Base-by-base conservation (phyloP, 2,329 filamentous ascomycete genomes). In the Pseudogymnoascus sp. region DNA sequence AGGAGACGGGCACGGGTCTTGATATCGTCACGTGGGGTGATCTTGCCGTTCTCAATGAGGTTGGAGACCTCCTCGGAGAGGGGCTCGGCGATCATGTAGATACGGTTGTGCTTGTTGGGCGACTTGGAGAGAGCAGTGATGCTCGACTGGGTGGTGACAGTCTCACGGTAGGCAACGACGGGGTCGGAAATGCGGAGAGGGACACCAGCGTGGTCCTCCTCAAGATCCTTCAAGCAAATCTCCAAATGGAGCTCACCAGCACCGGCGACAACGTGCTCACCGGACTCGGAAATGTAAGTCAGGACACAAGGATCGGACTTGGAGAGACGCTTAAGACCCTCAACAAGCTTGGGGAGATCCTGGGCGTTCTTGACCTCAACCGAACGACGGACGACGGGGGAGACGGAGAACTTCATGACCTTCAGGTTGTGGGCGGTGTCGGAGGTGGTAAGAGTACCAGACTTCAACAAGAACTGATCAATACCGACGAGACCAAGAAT, bases 401-500 rank as follows among this genome's bases (percentile, higher is more conserved):
- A 97, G 77, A 99, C 94, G 75, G 94, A 99, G 89, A 99, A 99
- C 85, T 97, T 97, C 94, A 99, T 99, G 81, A 99, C 94, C 89
- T 97, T 97, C 74, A 99, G 82, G 88, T 99, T 99, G 89, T 99
- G 94, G 76, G 94, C 93, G 68, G 91, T 95, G 70, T 99, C 94
- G 76, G 84, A 87, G 76, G 93, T 97, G 80, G 92, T 96, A 73
- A 99, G 89, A 74, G 94, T 99, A 89, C 94, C 94, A 77, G 94
- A 97, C 89, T 99, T 99, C 84, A 99, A 91, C 84, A 99, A 84
- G 90, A 97, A 99, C 87, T 99, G 94, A 78, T 99, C 94, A 72
- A 99, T 91, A 88, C 94, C 94, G 75, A 99, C 94, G 73, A 99
- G 86, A 85, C 94, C 94, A 74, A 97, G 88, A 84, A 99, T 97